Evolutionary conservation across 441 rosid species (phyloP), one percentile per base, ranked within the genome.

Genomic region (Pelargonium citronellum): DNA sequence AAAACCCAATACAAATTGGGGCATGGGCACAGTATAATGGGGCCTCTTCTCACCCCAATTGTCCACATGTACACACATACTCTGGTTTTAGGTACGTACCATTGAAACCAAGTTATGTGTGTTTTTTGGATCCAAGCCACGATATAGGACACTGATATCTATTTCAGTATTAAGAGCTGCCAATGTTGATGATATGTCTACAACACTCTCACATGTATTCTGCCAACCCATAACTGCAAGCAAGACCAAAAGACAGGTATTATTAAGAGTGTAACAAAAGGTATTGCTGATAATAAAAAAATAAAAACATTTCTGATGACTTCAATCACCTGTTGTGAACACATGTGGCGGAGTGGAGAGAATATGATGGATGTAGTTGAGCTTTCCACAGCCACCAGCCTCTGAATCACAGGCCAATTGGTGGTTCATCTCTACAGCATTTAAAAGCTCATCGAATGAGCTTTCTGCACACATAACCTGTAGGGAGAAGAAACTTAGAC

Each of bases 171-270:
- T 80, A 65, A 94, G 80, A 64, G 89, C 88, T 49, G 88, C 84
- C 80, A 94, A 78, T 66, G 99, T 94, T 73, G 89, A 92, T 76
- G 83, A 83, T 79, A 94, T 91, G 81, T 94, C 94, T 69, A 85
- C 85, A 57, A 81, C 89, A 73, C 79, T 86, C 80, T 94, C 99
- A 47, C 96, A 85, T 64, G 99, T 89, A 74, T 87, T 91, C 85
- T 91, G 96, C 99, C 99, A 94, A 74, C 99, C 99, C 72, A 94
- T 70, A 80, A 94, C 99, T 94, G 85, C 86, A 77, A 81, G 85
- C 86, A 77, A 81, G 53, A 70, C 67, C 53, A 79, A 71, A 77
- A 57, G 62, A 61, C n/a, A 47, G 55, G 8, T 34, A 68, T n/a
- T 16, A 7, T 9, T 57, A 47, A 53, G 53, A 73, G 68, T 15